phyloP scores from a whole-genome alignment of 1,284 basidiomycete species.

The Leccinum subrobustum region DNA sequence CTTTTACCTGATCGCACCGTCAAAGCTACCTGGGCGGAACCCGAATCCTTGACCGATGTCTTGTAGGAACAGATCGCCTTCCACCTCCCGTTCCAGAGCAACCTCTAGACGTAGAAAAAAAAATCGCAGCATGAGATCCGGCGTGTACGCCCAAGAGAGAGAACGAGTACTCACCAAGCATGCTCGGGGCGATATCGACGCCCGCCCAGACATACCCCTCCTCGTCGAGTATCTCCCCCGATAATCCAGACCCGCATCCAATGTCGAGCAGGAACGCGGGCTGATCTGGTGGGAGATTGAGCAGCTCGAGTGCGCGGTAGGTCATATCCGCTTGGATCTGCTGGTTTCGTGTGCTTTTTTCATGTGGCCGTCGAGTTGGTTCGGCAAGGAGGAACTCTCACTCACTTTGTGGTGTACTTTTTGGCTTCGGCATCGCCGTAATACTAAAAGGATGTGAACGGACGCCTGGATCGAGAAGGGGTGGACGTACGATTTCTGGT shows the following conservation, averaged over 20 bases:
- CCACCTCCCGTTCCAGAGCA: slow-evolving; percentile 89
- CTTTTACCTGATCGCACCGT: slow-evolving; percentile 90
- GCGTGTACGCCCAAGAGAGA: background rate
- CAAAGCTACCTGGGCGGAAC: slow-evolving; percentile 95
- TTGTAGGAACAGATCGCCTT: slow-evolving; percentile 90
- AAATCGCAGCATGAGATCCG: background rate
- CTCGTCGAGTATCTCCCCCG: slow-evolving; percentile 94
- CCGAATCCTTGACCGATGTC: slow-evolving; percentile 94
- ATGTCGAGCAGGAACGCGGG: slow-evolving; percentile 91
- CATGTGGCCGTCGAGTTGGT: background rate
- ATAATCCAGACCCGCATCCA: slow-evolving; percentile 97
- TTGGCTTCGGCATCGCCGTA: slow-evolving; percentile 95
- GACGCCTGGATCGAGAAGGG: slow-evolving; percentile 6
- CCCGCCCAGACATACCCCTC: slow-evolving; percentile 95
- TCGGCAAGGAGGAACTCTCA: background rate
- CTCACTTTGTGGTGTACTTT: slow-evolving; percentile 96
- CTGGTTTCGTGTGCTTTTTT: slow-evolving; percentile 81
- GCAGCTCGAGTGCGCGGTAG: slow-evolving; percentile 88
- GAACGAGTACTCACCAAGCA: slow-evolving; percentile 73
- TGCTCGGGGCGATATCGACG: slow-evolving; percentile 94
- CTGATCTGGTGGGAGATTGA: slow-evolving; percentile 77
- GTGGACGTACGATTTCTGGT: slow-evolving; percentile 84
- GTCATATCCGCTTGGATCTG: slow-evolving; percentile 99
- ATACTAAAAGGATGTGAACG: slow-evolving; percentile 55
- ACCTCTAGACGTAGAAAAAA: slow-evolving; percentile 60